Percentiles rank a stretch among this genome's conserved stretches.
These are phyloP conservation scores for Pseudogymnoascus sp. DNA, from an alignment of 2,329 filamentous ascomycete species.

Conservation along the genomic window DNA sequence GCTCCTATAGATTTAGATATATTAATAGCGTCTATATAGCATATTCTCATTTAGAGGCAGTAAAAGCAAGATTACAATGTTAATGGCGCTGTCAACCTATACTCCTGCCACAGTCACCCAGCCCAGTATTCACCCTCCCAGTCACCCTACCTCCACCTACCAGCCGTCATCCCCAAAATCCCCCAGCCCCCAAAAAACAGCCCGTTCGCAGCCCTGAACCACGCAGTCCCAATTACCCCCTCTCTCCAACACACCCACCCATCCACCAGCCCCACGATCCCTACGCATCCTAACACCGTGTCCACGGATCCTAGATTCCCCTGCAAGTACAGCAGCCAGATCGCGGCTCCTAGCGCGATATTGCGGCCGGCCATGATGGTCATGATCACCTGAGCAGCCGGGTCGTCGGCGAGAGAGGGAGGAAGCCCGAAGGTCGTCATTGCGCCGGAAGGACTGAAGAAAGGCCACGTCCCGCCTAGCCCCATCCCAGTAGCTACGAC, in stretches of 20 bases:
- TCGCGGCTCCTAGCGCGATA: constrained; percentile 12
- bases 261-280: constrained; percentile 13
- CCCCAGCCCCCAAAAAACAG: neutral
- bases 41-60: no score
- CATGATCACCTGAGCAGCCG: constrained; percentile 12
- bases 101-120: neutral
- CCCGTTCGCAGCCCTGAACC: neutral
- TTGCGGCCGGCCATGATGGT: constrained; percentile 12
- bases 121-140: neutral
- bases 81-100: no score
- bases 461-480: neutral
- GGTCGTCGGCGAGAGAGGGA: constrained; percentile 10
- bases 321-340: constrained; percentile 13
- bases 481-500: neutral
- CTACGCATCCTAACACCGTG: constrained; percentile 12
- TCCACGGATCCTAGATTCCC: constrained; percentile 13
- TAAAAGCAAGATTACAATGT: no score
- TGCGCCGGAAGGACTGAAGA: constrained; percentile 10
- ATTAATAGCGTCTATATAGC: no score
- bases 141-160: neutral
- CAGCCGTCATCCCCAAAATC: neutral
- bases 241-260: constrained; percentile 16
- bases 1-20: no score
- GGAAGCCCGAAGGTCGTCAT: constrained; percentile 16
- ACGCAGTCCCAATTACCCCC: constrained; percentile 11